Conservation (phyloP, 2,329 filamentous ascomycete species). For the Aotearoamyces nothofagi region DNA sequence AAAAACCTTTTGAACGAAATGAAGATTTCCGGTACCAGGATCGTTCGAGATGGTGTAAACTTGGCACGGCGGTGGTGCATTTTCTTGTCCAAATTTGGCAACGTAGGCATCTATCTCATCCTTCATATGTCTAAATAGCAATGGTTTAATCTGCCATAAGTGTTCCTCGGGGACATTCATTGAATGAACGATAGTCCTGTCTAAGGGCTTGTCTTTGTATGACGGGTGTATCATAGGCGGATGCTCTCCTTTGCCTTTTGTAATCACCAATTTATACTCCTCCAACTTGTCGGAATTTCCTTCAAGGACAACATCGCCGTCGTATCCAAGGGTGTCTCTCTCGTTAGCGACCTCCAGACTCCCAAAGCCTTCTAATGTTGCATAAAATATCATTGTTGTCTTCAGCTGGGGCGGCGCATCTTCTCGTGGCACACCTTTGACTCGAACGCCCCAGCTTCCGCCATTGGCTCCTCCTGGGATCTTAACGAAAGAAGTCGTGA, state of each 20-base stretch:
- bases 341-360: slow-evolving; percentile 44
- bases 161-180: slow-evolving; percentile 48
- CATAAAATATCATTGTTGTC: slow-evolving; percentile 70
- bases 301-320: slow-evolving; percentile 49
- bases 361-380: slow-evolving; percentile 63
- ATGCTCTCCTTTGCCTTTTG: slow-evolving; percentile 50
- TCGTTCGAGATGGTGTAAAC: slow-evolving; percentile 64
- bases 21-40: slow-evolving; percentile 61
- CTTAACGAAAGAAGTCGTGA: slow-evolving; percentile 90
- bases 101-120: slow-evolving; percentile 43
- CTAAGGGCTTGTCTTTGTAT: slow-evolving; percentile 52
- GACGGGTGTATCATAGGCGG: slow-evolving; percentile 49
- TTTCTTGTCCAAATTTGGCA: slow-evolving; percentile 42
- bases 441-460: slow-evolving; percentile 81
- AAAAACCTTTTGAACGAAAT: slow-evolving; percentile 84
- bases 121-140: slow-evolving; percentile 49
- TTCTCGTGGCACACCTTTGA: slow-evolving; percentile 65
- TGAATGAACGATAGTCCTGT: slow-evolving; percentile 63
- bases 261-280: slow-evolving; percentile 65
- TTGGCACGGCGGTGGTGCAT: slow-evolving; percentile 69
- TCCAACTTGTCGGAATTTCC: slow-evolving; percentile 62
- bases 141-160: slow-evolving; percentile 72
- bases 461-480: slow-evolving; percentile 72
- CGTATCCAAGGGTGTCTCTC: slow-evolving; percentile 35
- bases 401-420: slow-evolving; percentile 53